Base-by-base conservation (phyloP, 257 asterid genomes). In the Osmanthus fragrans region DNA sequence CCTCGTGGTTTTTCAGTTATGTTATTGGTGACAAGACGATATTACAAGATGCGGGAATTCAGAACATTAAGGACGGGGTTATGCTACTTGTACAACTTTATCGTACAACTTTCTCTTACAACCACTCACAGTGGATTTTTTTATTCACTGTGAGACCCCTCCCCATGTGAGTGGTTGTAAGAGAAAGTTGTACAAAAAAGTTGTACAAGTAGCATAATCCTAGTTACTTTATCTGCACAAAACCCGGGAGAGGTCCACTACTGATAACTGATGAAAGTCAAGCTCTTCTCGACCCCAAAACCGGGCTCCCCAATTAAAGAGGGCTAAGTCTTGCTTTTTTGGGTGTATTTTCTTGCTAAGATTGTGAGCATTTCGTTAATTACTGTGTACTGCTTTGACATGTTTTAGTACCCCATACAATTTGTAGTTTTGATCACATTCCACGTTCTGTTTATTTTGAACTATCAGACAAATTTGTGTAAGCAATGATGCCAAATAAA, bases 11-110 rank as follows among this genome's bases (percentile, higher is more conserved):
- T 77, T 78, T 79, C 93, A 96, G 99, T 83, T 93, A 96, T 54
- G 90, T 96, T 34, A 87, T 96, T 15, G 99, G 99, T 70, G 99
- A 93, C 82, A 89, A 88, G 79, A 89, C 98, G 5, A 90, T 96
- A 83, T 75, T 96, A 25, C 80, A 89, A 81, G 99, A 96, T 80
- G 99, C 97, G 3, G 96, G 96, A 37, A 86, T 96, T 80, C 83
- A 86, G 64, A 86, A 85, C 73, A 60, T 90, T 80, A 92, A 90
- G 74, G 99, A 96, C 30, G 77, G n/a, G n/a, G n/a, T n/a, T n/a
- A n/a, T n/a, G n/a, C n/a, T n/a, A n/a, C n/a, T n/a, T n/a, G n/a
- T n/a, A n/a, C n/a, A n/a, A n/a, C n/a, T n/a, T n/a, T n/a, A n/a
- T n/a, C n/a, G n/a, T n/a, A n/a, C n/a, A n/a, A n/a, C n/a, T n/a